Evolutionary conservation across 768 basidiomycete genomes (phyloP), one percentile per base, ranked within the genome.

Genomic region (Agaricus sinodeliciosus): DNA sequence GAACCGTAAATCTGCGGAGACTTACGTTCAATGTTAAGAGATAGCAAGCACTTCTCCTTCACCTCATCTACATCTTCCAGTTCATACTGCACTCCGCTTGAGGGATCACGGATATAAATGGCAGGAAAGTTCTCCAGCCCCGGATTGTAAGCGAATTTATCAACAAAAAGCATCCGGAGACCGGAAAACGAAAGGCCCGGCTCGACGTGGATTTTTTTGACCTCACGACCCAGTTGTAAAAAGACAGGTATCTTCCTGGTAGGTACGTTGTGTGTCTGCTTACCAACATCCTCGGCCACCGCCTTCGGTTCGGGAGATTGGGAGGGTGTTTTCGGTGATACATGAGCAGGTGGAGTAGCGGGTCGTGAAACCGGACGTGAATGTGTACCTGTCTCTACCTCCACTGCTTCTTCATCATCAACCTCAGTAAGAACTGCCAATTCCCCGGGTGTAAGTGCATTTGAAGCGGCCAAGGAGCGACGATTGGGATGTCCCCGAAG

Each of bases 1-100:
- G 41, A 6, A 51, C 16, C 9, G 57, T 35, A 49, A 22, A 51
- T n/a, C 16, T 36, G 31, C 56, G 22, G 43, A 28, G 9, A 82
- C 94, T 69, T 68, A 97, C 95, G 90, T 78, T 98, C 95, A 55
- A 99, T 94, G 60, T 97, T 96, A 44, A 99, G 72, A 43, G 90
- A 94, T 45, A 99, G 70, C 16, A 97, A 66, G 64, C 88, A 90
- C 57, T 85, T 92, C 51, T 92, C 87, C 67, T 85, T 85, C 28
- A 99, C 81, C 63, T 99, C 95, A 15, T 90, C 88, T 52, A 92
- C 82, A 65, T 97, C 92, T 65, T 99, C 95, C 51, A 98, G 72
- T 68, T 97, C 94, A 64, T 95, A 99, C 63, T 93, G 88, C 46
- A 97, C 90, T 11, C 93, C 93, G 55, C 90, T 93, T 39, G 82